A percentile compares a stretch with the other conserved stretches of the same genome.
Conservation (phyloP, 2,329 filamentous ascomycete genomes). For the Colletotrichum neosansevieriae region DNA sequence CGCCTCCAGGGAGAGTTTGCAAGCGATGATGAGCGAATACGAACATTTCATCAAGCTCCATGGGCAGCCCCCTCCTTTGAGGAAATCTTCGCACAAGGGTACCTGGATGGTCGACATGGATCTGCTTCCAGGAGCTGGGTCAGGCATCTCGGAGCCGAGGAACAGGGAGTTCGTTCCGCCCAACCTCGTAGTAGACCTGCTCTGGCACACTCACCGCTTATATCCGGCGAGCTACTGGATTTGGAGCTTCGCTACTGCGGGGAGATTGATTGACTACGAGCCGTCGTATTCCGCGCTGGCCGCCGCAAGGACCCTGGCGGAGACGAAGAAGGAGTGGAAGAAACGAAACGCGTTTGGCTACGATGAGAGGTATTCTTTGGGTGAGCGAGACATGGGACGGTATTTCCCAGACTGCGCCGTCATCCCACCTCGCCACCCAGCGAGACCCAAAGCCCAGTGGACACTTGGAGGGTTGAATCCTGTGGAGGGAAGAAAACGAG, state of each 20-base stretch:
- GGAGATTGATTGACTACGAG: constrained; percentile 32
- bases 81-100: background rate
- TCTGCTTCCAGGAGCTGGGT: background rate
- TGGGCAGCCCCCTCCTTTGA: constrained; percentile 1
- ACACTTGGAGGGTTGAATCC: constrained; percentile 26
- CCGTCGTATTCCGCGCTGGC: background rate
- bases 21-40: constrained; percentile 10
- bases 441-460: constrained; percentile 1
- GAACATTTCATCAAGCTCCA: constrained; percentile 31
- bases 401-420: constrained; percentile 32
- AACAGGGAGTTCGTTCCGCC: constrained; percentile 25
- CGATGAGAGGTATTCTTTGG: constrained; percentile 4
- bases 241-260: constrained; percentile 23
- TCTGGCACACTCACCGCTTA: constrained; percentile 39
- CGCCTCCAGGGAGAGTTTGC: background rate
- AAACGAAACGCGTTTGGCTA: constrained; percentile 2
- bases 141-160: background rate
- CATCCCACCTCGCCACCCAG: constrained; percentile 20
- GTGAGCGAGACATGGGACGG: background rate
- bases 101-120: constrained; percentile 23
- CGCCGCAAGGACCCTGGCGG: background rate
- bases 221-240: constrained; percentile 38
- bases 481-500: background rate
- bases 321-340: constrained; percentile 28
- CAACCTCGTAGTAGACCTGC: constrained; percentile 28